Base-by-base conservation (phyloP, 805 yeast genomes). In the Debaryomyces maramus region DNA sequence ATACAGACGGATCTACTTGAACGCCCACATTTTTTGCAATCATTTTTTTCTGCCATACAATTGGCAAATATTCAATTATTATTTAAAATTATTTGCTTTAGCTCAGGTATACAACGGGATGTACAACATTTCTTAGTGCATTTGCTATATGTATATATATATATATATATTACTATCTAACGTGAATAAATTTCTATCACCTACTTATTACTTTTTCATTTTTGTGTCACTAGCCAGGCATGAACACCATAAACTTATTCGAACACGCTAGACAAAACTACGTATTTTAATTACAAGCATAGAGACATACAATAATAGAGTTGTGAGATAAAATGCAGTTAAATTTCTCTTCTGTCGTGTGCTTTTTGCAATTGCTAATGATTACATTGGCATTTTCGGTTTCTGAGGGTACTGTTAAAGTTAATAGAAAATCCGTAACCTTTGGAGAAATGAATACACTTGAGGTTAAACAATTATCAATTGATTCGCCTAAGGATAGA, bases 401-500 rank as follows among this genome's bases (percentile, higher is more conserved):
- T 29, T 41, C 51, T 2, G 52, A 55, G 31, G 72, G 70, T 2
- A 36, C 56, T 8, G 55, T 68, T 14, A 48, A 51, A 14, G 52
- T 66, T 31, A 59, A 55, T 23, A 52, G 50, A 16, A 41, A 55
- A 13, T 38, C 45, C 15, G 49, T 61, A 32, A 44, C 52, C 20
- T 51, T 59, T 32, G 71, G 70, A 4, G 67, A 62, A 36, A 32
- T 61, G 29, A 54, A 54, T 34, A 56, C 67, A 18, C 55, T 49
- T 31, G 65, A 59, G 46, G 46, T 63, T 28, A 60, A 60, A 36
- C 58, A 51, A 39, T 49, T 67, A 23, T 31, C 52, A 3, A 38
- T 69, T 36, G 63, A 59, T n/a, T 43, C 59, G 4, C 54, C 62
- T 19, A 61, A 57, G 41, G 73, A 67, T 40, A 51, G 45, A 32